Evolutionary conservation across 1,284 basidiomycete species (phyloP).

Genomic region (Pseudozyma pruni): DNA sequence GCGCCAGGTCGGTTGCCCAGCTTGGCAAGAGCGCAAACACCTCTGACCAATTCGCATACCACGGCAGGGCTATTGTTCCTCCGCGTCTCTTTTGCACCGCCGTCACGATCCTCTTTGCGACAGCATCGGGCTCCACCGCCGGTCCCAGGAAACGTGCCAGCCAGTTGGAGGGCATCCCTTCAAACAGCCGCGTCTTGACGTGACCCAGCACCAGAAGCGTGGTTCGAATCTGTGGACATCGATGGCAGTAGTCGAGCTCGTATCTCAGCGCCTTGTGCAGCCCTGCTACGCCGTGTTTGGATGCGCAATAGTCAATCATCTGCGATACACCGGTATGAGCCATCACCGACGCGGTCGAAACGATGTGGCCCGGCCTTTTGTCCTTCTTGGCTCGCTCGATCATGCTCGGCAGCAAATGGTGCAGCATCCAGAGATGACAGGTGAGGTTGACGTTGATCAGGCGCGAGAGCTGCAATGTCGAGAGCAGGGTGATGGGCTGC

Average conservation of each 20-base stretch:
- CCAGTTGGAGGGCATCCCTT: constrained; percentile 29
- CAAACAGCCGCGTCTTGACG: constrained; percentile 58
- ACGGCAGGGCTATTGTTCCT: constrained; percentile 48
- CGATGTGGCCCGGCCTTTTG: constrained; percentile 82
- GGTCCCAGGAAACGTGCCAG: constrained; percentile 57
- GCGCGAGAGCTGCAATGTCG: constrained; percentile 76
- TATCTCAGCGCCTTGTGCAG: constrained; percentile 63
- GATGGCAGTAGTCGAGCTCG: constrained; percentile 59
- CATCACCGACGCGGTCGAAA: constrained; percentile 76
- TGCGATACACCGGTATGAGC: constrained; percentile 80
- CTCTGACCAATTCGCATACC: constrained; percentile 58
- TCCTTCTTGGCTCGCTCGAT: constrained; percentile 70
- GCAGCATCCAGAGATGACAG: constrained; percentile 88
- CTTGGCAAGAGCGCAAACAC: constrained; percentile 46
- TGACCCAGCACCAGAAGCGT: constrained; percentile 60
- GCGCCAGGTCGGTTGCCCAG: constrained; percentile 39
- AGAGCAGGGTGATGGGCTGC: constrained; percentile 82
- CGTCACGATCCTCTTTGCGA: constrained; percentile 46
- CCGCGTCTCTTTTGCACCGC: constrained; percentile 48
- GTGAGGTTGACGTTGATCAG: constrained; percentile 87
- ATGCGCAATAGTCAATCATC: constrained; percentile 71
- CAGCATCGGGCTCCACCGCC: constrained; percentile 32
- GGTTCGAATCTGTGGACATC: constrained; percentile 52
- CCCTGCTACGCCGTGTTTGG: constrained; percentile 66
- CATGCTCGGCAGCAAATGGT: constrained; percentile 92